Base-by-base conservation (phyloP, 345 rosid species). In the Eucalyptus camaldulensis region DNA sequence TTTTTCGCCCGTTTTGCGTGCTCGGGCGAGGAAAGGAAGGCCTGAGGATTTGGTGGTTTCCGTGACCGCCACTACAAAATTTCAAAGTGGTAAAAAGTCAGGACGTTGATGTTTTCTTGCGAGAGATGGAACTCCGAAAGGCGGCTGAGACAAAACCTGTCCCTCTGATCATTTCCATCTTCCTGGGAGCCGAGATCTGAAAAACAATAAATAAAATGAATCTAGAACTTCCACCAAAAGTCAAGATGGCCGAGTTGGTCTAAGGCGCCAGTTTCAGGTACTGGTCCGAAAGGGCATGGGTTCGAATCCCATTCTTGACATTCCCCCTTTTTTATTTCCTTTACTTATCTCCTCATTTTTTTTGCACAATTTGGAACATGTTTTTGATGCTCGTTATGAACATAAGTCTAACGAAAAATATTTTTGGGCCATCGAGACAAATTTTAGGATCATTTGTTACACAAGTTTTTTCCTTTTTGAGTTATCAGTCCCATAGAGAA, bases 211-310 rank as follows among this genome's bases (percentile, higher is more conserved):
- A 1, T 1, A 8, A 3, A 15, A 8, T 67, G 1, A 15, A 31
- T 31, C 1, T 4, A 1, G 2, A 3, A 2, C 0, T 2, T 0
- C 1, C 2, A 5, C 0, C 3, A 1, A 0, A 15, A 8, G 91
- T 90, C 91, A 90, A 90, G 90, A 90, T 88, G 91, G 91, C 96
- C 97, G 97, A 96, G 99, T 95, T 96, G 99, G 98, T 96, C 99
- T 94, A 94, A 96, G 97, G 98, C 97, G 97, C 96, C 98, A 96
- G 97, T 93, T 95, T 96, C 96, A 95, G 97, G 98, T 95, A 92
- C 96, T 94, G 97, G 96, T 94, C 97, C 96, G 96, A 96, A 95
- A 96, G 99, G 98, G 96, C 96, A 93, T 95, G 96, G 96, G 98
- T 96, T 96, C 97, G 92, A 96, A 96, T 96, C 97, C 96, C 97